A percentile compares a stretch with the other conserved stretches of the same genome.
Evolutionary conservation across 352 stramenopile genomes (phyloP).

Genomic region (Globisporangium lucens): DNA sequence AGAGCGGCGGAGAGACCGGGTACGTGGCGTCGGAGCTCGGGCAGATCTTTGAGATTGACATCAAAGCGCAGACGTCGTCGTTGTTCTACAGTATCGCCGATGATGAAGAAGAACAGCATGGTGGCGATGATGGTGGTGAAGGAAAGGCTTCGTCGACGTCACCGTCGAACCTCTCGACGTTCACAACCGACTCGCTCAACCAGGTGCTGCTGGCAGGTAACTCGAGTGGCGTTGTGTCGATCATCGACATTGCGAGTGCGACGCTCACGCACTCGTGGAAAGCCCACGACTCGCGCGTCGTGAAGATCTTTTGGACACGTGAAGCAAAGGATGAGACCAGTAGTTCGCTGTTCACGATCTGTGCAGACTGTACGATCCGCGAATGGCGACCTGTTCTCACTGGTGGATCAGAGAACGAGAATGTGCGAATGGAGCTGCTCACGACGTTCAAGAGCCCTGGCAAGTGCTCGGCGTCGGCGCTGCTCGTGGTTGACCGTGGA

Average conservation of each 20-base stretch:
- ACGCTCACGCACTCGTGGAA: conserved; percentile 38
- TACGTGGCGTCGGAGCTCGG: conserved; percentile 71
- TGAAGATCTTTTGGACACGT: conserved; percentile 69
- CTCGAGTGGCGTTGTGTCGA: conserved; percentile 36
- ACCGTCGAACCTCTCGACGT: conserved; percentile 34
- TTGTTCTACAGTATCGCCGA: conserved; percentile 29
- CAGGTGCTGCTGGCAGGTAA: conserved; percentile 56
- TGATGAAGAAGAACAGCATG: neutral
- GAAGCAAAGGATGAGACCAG: conserved; percentile 1
- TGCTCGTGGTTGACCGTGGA: conserved; percentile 45
- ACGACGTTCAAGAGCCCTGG: conserved; percentile 51
- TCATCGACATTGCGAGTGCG: conserved; percentile 43
- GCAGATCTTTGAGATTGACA: conserved; percentile 43
- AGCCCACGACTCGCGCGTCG: conserved; percentile 51
- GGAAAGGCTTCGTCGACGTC: neutral
- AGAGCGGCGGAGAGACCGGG: conserved; percentile 24
- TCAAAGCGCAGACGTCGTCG: conserved; percentile 29
- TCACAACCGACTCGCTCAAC: conserved; percentile 30
- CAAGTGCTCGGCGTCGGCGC: conserved; percentile 50
- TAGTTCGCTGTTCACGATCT: conserved; percentile 57
- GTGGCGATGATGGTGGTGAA: neutral
- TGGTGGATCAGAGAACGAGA: conserved; percentile 2
- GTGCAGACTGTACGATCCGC: conserved; percentile 48
- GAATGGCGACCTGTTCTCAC: conserved; percentile 48
- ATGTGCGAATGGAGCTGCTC: conserved; percentile 29